Base-by-base conservation (phyloP, 2,329 filamentous ascomycete species). In the Aspergillus candidus region DNA sequence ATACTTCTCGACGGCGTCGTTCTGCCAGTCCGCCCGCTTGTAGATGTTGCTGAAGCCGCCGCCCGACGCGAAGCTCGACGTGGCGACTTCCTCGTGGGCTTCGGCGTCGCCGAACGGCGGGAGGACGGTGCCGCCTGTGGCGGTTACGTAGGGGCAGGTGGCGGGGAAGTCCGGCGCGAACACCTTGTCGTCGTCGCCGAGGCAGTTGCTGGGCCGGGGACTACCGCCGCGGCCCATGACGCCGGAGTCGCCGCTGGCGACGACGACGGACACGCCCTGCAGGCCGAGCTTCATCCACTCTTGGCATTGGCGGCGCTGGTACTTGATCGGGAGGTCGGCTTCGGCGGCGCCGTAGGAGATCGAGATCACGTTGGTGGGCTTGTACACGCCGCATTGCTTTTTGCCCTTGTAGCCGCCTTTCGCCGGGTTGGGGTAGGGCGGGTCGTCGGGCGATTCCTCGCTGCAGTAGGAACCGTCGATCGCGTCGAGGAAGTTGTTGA, bases 261-360 rank as follows among this genome's bases (percentile, higher is more conserved):
- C 66, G 33, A 75, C 51, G 31, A 75, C 59, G 7, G 67, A 69
- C 10, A 72, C 65, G 14, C 73, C 73, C 48, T 72, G 70, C 32
- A 73, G 60, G n/a, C 72, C 72, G 14, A 76, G 66, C 51, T 76
- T 76, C 62, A 75, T 65, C 57, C 64, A 73, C 46, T 72, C 68
- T 17, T 56, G 55, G 49, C 69, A 72, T 49, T 71, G 64, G 38
- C 65, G 65, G 11, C 51, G 57, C 46, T 66, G 62, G 48, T 68
- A 68, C 18, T 48, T 50, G 14, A 63, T 55, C 4, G 65, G 65
- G 4, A 67, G 52, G 18, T 61, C 57, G 3, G 58, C 56, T 46
- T 68, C 65, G 5, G 57, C 49, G 12, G 49, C 52, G 10, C 59
- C 62, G 45, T 68, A 68, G 1, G 65, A 68, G 38, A 66, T 62